These are phyloP conservation scores for Phytophthora citrophthora DNA, from an alignment of 352 stramenopile genomes.

Conservation along the genomic window DNA sequence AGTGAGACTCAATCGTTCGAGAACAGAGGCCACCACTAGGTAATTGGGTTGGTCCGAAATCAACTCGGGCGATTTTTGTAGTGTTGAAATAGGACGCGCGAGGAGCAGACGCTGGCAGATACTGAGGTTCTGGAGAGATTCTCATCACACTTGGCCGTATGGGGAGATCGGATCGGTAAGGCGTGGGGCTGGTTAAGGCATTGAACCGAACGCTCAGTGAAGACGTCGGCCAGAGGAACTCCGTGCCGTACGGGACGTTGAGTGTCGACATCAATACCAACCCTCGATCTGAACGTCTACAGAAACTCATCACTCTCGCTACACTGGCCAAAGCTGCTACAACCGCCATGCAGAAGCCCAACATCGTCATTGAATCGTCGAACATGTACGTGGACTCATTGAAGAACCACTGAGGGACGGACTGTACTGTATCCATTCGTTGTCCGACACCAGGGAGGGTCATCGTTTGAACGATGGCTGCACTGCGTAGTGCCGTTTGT, in stretches of 20 bases:
- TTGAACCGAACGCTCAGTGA: slow-evolving; percentile 30
- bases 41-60: not conserved
- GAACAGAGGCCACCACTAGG: slow-evolving; percentile 1
- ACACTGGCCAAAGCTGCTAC: slow-evolving; percentile 3
- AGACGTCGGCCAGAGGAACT: slow-evolving; percentile 24
- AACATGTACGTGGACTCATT: slow-evolving; percentile 21
- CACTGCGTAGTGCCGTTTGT: slow-evolving; percentile 13
- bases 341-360: slow-evolving; percentile 8
- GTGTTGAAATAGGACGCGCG: too few species aligned
- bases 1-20: slow-evolving; percentile 14
- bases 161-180: slow-evolving; percentile 1
- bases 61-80: too few species aligned
- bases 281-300: not conserved
- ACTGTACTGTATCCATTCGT: slow-evolving; percentile 2
- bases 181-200: not conserved
- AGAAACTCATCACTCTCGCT: not conserved
- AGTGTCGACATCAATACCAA: slow-evolving; percentile 8
- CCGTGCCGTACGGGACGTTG: slow-evolving; percentile 13
- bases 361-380: slow-evolving; percentile 22
- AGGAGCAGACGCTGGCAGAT: too few species aligned
- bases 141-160: not conserved
- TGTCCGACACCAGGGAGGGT: not conserved
- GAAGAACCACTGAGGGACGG: slow-evolving; percentile 10
- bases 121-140: slow-evolving; percentile 3
- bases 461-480: not conserved